These are phyloP conservation scores for Exobasidium rhododendri DNA, from an alignment of 1,284 basidiomycete genomes.

Conservation along the genomic window DNA sequence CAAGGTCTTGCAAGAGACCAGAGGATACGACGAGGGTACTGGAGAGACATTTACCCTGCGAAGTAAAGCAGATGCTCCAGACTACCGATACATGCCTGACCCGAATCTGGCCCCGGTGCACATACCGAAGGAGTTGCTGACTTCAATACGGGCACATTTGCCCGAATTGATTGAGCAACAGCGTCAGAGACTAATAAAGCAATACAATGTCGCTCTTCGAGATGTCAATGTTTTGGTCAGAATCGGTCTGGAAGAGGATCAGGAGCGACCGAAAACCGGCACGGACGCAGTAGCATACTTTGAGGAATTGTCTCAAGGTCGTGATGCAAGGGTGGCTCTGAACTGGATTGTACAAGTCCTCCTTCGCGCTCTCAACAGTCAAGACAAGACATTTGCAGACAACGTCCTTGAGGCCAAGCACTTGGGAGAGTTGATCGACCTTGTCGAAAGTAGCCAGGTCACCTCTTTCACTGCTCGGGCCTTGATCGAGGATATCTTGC, in stretches of 20 bases:
- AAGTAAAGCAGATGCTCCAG: constrained; percentile 87
- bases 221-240: constrained; percentile 51
- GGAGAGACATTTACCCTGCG: constrained; percentile 78
- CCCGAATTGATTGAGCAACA: constrained; percentile 76
- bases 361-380: constrained; percentile 36
- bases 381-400: constrained; percentile 29
- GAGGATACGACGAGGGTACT: constrained; percentile 79
- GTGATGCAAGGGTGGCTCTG: constrained; percentile 60
- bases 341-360: constrained; percentile 67
- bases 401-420: constrained; percentile 57
- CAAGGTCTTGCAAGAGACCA: constrained; percentile 75
- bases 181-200: constrained; percentile 62
- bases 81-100: constrained; percentile 98
- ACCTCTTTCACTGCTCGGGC: constrained; percentile 59
- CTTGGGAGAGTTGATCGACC: constrained; percentile 73
- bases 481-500: constrained; percentile 42
- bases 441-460: constrained; percentile 67
- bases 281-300: constrained; percentile 45
- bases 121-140: constrained; percentile 63
- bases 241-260: constrained; percentile 43
- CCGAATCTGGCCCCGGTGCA: constrained; percentile 77
- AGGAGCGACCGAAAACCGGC: background rate
- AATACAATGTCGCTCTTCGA: constrained; percentile 64
- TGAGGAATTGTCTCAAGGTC: constrained; percentile 32
- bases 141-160: constrained; percentile 62